Conservation (phyloP, 2,329 filamentous ascomycete genomes). For the Aspergillus sp. region DNA sequence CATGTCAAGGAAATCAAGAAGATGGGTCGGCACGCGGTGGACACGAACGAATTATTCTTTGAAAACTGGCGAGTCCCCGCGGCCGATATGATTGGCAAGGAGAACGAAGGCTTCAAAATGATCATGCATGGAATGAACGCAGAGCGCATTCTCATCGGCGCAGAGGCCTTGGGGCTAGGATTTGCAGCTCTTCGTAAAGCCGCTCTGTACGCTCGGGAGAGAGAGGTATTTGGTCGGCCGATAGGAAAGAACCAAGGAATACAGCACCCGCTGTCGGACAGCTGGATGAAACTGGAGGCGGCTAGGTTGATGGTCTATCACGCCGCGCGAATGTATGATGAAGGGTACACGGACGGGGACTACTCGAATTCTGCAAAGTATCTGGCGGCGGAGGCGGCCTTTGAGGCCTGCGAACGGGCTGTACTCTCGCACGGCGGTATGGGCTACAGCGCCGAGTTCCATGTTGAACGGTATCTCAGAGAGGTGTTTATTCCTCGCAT, state of each 20-base stretch:
- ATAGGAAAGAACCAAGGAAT: slow-evolving; percentile 59
- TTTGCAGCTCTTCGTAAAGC: slow-evolving; percentile 46
- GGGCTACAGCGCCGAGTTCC: slow-evolving; percentile 60
- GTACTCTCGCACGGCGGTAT: slow-evolving; percentile 57
- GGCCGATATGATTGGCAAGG: slow-evolving; percentile 40
- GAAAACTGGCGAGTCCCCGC: slow-evolving; percentile 44
- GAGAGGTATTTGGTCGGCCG: slow-evolving; percentile 52
- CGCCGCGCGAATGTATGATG: slow-evolving; percentile 55
- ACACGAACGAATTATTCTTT: slow-evolving; percentile 46
- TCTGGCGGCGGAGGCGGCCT: slow-evolving; percentile 59
- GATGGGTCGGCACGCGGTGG: slow-evolving; percentile 46
- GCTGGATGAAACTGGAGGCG: slow-evolving; percentile 59
- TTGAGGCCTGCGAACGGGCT: slow-evolving; percentile 56
- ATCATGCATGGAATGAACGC: slow-evolving; percentile 43
- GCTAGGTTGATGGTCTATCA: slow-evolving; percentile 59
- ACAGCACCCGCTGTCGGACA: slow-evolving; percentile 54
- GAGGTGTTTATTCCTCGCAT: slow-evolving; percentile 59
- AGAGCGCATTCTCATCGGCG: slow-evolving; percentile 36
- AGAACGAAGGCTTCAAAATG: slow-evolving; percentile 47
- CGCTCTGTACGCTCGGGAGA: slow-evolving; percentile 47
- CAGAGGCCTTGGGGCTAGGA: slow-evolving; percentile 45
- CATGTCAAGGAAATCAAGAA: slow-evolving; percentile 46
- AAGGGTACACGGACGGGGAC: slow-evolving; percentile 51
- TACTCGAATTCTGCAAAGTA: slow-evolving; percentile 60
- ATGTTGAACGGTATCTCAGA: slow-evolving; percentile 58